Evolutionary conservation across 169 alveolate genomes (phyloP).

Genomic region (Theileria orientalis): DNA sequence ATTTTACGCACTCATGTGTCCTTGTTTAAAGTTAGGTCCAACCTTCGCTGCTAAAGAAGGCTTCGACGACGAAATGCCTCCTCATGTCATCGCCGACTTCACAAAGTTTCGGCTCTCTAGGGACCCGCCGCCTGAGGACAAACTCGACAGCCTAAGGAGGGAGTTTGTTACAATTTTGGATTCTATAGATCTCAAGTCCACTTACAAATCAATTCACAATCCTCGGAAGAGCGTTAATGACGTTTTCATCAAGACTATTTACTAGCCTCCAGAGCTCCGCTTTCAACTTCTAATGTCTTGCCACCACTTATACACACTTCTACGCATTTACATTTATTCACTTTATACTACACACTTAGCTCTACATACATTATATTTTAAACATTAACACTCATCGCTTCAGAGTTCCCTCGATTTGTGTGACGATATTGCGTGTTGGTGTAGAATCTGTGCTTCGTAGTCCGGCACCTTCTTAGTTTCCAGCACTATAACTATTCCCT

Average conservation of each 20-base stretch:
- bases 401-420: constrained; percentile 43
- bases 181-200: neutral
- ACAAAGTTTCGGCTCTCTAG: no score
- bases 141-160: neutral
- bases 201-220: neutral
- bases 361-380: neutral
- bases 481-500: constrained; percentile 32
- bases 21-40: constrained; percentile 2
- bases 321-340: no score
- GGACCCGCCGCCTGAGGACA: neutral
- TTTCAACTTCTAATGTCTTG: no score
- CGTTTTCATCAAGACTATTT: no score
- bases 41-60: neutral
- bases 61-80: no score
- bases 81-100: neutral
- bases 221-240: no score
- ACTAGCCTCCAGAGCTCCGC: no score
- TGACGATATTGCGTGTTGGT: constrained; percentile 61
- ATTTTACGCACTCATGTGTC: neutral
- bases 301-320: no score
- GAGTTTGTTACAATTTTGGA: neutral
- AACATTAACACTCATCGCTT: neutral
- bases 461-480: constrained; percentile 16
- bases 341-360: no score
- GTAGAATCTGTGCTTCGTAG: constrained; percentile 34